These are phyloP conservation scores for Yamadazyma blattariae DNA, from an alignment of 1,139 yeast species.

Conservation along the genomic window DNA sequence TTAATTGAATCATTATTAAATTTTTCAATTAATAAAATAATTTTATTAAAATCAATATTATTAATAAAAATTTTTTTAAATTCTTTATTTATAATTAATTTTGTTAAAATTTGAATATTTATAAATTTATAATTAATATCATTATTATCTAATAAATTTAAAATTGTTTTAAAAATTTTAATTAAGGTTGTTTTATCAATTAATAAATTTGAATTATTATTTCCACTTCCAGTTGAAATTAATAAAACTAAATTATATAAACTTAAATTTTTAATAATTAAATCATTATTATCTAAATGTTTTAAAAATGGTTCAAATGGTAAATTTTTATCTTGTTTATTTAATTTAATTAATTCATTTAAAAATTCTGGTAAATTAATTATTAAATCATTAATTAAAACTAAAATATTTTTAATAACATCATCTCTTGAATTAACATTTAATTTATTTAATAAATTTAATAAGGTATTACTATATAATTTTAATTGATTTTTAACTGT, in stretches of 20 bases:
- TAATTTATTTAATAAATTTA: constrained; percentile 53
- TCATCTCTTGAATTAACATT: constrained; percentile 55
- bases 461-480: constrained; percentile 55
- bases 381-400: constrained; percentile 62
- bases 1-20: constrained; percentile 35
- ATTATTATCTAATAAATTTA: constrained; percentile 40
- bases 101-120: constrained; percentile 66
- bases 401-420: constrained; percentile 69
- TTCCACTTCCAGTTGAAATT: constrained; percentile 23
- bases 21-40: constrained; percentile 49
- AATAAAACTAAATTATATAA: constrained; percentile 45
- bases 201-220: constrained; percentile 1
- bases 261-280: constrained; percentile 44
- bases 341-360: constrained; percentile 42
- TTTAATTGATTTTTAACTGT: constrained; percentile 46
- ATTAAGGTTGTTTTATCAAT: constrained; percentile 35
- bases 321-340: constrained; percentile 44
- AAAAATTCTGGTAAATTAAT: constrained; percentile 47
- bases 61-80: constrained; percentile 63
- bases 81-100: constrained; percentile 53
- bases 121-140: constrained; percentile 58
- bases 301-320: constrained; percentile 58
- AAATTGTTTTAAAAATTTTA: constrained; percentile 42
- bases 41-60: constrained; percentile 43
- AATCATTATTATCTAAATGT: constrained; percentile 47